Evolutionary conservation across 106 monocot genomes (phyloP), one percentile per base, ranked within the genome.

Genomic region (Acorus calamus): DNA sequence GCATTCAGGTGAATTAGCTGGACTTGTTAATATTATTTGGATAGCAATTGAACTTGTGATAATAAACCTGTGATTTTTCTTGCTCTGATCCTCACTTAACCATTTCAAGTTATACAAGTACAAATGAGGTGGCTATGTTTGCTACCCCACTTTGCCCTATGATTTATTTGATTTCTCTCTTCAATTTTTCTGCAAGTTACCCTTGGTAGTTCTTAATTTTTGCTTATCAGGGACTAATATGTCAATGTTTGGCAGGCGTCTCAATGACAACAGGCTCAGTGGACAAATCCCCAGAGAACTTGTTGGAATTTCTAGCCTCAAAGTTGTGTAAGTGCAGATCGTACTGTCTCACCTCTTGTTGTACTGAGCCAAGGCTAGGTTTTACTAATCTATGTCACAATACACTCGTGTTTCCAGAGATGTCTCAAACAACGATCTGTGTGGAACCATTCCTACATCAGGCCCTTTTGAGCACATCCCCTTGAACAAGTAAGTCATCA

Each of bases 401-500:
- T 58, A 47, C 59, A 11, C 50, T 74, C 52, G 8, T 49, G 45
- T 65, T 74, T 56, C 14, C 80, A 98, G 96, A 50, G 96, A 98
- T 54, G 87, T 98, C 42, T 91, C 96, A 50, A 83, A 69, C 77
- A 98, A 98, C 73, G 61, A 91, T 78, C 80, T 98, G 10, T 91
- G 91, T 69, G 96, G 96, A 67, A 90, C 91, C 55, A 98, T 98
- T 78, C 96, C 90, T 13, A 85, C 91, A 8, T 67, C 78, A 55
- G 96, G 96, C 53, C 87, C 87, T 72, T 98, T 98, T 66, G 77
- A 85, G 50, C 91, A 77, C 77, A 91, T 98, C 57, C 85, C 96
- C 14, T 67, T 98, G 72, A 83, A 65, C 80, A 98, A 98, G 96
- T 98, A 91, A 80, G 50, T 11, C 13, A 54, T 10, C 52, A 4